Percentiles rank a stretch among this genome's conserved stretches.
Conservation (phyloP, 208 protist genomes). For the Acanthamoeba royreba region DNA sequence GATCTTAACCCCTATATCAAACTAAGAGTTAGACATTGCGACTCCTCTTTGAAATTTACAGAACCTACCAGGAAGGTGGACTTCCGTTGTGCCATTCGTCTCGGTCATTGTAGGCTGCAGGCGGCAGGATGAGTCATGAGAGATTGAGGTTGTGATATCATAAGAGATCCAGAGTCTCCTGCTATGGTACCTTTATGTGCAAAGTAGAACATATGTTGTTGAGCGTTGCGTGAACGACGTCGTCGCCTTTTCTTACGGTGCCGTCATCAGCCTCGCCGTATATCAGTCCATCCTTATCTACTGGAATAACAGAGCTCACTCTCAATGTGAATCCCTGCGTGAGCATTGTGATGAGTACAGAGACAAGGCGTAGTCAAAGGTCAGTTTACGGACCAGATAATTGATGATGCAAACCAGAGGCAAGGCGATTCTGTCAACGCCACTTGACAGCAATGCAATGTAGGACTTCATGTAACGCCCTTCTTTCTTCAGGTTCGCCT, state of each 20-base stretch:
- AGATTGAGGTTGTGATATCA: neutral
- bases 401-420: neutral
- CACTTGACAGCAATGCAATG: neutral
- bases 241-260: too few relatives aligned
- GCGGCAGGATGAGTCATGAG: too few relatives aligned
- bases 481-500: neutral
- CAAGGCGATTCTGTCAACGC: neutral
- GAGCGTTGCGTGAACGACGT: neutral
- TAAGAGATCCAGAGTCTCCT: neutral
- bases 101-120: too few relatives aligned
- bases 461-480: neutral
- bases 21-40: too few relatives aligned
- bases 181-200: neutral
- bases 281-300: neutral
- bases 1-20: neutral
- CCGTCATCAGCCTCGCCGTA: neutral
- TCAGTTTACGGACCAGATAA: too few relatives aligned
- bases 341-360: neutral
- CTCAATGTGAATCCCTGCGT: neutral
- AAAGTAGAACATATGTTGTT: neutral
- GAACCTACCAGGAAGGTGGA: too few relatives aligned
- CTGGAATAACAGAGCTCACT: neutral
- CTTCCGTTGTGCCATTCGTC: too few relatives aligned
- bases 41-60: too few relatives aligned
- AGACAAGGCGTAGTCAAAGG: too few relatives aligned